phyloP scores from a whole-genome alignment of 2,329 filamentous ascomycete genomes.

The Tricladium varicosporioides region DNA sequence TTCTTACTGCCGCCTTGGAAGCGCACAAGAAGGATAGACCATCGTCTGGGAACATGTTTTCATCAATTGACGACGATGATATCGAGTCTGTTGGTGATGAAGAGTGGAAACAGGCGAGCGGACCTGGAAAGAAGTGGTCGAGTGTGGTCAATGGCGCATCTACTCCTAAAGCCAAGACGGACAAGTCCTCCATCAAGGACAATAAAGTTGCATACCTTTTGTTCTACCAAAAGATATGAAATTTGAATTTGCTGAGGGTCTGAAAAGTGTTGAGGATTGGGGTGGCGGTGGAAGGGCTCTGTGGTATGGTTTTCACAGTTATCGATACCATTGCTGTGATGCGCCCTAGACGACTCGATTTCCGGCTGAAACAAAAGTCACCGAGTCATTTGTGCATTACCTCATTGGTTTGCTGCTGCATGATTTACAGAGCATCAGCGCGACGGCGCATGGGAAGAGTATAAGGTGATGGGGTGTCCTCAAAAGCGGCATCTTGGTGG shows the following conservation, averaged over 20 bases:
- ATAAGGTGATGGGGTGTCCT: slow-evolving; percentile 10
- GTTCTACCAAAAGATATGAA: slow-evolving; percentile 70
- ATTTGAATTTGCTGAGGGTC: no score
- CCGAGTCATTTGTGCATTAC: slow-evolving; percentile 16
- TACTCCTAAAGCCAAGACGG: slow-evolving; percentile 58
- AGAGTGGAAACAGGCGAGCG: slow-evolving; percentile 86
- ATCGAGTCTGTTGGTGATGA: slow-evolving; percentile 63
- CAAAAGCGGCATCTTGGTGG: slow-evolving; percentile 18
- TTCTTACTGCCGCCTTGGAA: slow-evolving; percentile 64
- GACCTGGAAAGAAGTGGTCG: slow-evolving; percentile 70
- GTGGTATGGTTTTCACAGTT: neutral
- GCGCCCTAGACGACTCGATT: neutral
- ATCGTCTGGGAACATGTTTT: slow-evolving; percentile 69
- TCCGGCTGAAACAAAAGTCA: neutral
- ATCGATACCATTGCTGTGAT: no score
- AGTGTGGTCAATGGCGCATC: slow-evolving; percentile 64
- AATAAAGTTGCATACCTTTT: slow-evolving; percentile 97
- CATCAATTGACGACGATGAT: slow-evolving; percentile 60
- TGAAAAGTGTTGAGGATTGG: neutral
- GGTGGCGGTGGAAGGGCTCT: neutral
- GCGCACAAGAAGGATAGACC: slow-evolving; percentile 57
- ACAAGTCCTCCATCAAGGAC: slow-evolving; percentile 66
- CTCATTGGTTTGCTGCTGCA: slow-evolving; percentile 13
- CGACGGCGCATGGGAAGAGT: slow-evolving; percentile 10
- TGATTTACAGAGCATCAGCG: slow-evolving; percentile 21